Base-by-base conservation (phyloP, 805 yeast genomes). In the Lipomyces starkeyi region DNA sequence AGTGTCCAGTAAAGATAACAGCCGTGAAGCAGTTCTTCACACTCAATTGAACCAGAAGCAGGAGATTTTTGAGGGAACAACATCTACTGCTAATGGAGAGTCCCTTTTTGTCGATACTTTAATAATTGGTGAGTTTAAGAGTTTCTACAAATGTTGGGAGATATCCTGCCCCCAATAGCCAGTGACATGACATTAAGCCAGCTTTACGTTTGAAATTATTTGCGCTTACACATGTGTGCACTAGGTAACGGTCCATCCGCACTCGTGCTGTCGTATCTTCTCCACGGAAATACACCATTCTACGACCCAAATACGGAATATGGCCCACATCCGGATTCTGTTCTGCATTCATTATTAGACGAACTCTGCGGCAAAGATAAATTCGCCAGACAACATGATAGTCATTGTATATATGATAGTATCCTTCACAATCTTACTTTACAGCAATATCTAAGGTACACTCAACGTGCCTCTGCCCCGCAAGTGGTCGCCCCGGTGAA, bases 171-270 rank as follows among this genome's bases (percentile, higher is more conserved):
- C 1, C 49, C 49, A n/a, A n/a, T 17, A n/a, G 49, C 22, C 49
- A 7, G 20, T 11, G 49, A 6, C 1, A n/a, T 11, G 9, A 17
- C 32, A 29, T 29, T 43, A n/a, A n/a, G 22, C 49, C 20, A 43
- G 49, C 11, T 43, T 8, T 43, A 43, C 13, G 17, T 5, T n/a
- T 43, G 49, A 43, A n/a, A 17, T 43, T n/a, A n/a, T 43, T 43
- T 43, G 49, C 49, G 49, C 49, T 43, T n/a, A 43, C 49, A 43
- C 20, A 17, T 5, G 9, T 43, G 49, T 7, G 20, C 22, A 5
- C 9, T 43, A 40, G 80, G 80, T 49, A 64, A 67, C 54, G 80
- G 80, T 11, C 80, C 80, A 13, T 69, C 79, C 17, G 80, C 76
- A 4, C 67, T 77, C 49, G 49, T 74, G 49, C 68, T 78, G 54